These are phyloP conservation scores for Citrullus mucosospermus DNA, from an alignment of 306 rosid species.

Conservation along the genomic window DNA sequence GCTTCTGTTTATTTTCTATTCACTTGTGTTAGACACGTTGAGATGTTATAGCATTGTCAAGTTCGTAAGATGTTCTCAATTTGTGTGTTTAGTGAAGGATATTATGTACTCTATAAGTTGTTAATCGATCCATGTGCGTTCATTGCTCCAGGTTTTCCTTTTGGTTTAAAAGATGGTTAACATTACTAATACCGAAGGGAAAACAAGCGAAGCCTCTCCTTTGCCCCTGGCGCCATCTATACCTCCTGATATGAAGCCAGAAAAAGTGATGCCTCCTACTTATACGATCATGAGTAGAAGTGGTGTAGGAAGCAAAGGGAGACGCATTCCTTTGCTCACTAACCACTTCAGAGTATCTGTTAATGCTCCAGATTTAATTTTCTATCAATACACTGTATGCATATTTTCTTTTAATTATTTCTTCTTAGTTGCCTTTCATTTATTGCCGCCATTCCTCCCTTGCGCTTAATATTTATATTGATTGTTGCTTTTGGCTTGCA, in stretches of 20 bases:
- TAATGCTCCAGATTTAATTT: slow-evolving; percentile 42
- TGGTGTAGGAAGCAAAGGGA: slow-evolving; percentile 50
- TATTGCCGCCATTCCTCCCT: neutral
- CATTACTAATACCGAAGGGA: slow-evolving; percentile 15
- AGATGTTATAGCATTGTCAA: neutral
- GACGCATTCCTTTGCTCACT: slow-evolving; percentile 30
- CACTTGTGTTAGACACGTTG: neutral
- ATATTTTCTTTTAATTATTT: neutral
- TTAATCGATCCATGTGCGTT: neutral
- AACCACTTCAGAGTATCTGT: slow-evolving; percentile 61
- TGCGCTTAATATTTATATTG: slow-evolving; percentile 6
- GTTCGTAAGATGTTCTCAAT: neutral
- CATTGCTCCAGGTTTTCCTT: slow-evolving; percentile 1
- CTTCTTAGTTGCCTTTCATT: neutral
- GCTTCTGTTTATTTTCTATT: neutral
- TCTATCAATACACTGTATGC: slow-evolving; percentile 82
- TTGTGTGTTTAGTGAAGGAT: neutral
- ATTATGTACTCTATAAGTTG: neutral
- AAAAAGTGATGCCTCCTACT: slow-evolving; percentile 16
- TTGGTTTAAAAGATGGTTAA: slow-evolving; percentile 22
- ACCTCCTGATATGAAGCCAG: slow-evolving; percentile 18
- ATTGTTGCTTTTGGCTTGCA: slow-evolving; percentile 12
- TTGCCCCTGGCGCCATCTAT: slow-evolving; percentile 24
- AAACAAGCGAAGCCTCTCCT: slow-evolving; percentile 12
- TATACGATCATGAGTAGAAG: slow-evolving; percentile 42